Percentiles rank a stretch among this genome's conserved stretches.
Evolutionary conservation across 208 protist species (phyloP).

Genomic region (Crithidia fasciculata): DNA sequence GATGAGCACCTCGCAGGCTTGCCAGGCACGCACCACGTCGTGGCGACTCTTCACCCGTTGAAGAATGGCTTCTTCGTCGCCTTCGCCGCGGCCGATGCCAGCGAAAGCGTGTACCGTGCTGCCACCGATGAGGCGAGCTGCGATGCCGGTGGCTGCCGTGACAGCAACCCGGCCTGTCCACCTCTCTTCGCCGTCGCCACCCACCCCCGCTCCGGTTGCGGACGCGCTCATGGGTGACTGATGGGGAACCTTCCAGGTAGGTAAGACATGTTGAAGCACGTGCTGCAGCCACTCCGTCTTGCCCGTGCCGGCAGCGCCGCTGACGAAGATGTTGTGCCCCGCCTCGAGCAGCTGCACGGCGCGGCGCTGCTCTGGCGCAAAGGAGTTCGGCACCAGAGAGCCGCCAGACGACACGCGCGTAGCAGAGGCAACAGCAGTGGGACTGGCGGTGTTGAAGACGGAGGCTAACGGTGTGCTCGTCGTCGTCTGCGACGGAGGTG

Average conservation of each 20-base stretch:
- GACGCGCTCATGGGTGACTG: not conserved
- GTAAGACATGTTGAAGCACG: slow-evolving; percentile 52
- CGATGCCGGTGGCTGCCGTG: slow-evolving; percentile 80
- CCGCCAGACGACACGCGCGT: not conserved
- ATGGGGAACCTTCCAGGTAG: slow-evolving; percentile 1
- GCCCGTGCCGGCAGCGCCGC: slow-evolving; percentile 79
- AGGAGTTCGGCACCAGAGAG: not conserved
- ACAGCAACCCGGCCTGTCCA: slow-evolving; percentile 29
- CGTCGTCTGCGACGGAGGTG: too few relatives aligned
- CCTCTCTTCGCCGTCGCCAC: not conserved
- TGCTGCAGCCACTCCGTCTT: slow-evolving; percentile 78
- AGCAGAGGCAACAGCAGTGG: not conserved
- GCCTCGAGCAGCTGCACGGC: slow-evolving; percentile 46
- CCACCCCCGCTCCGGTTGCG: not conserved
- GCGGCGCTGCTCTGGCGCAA: slow-evolving; percentile 53
- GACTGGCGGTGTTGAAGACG: not conserved
- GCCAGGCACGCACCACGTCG: slow-evolving; percentile 54
- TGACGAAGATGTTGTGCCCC: slow-evolving; percentile 78
- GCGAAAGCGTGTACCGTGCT: slow-evolving; percentile 76
- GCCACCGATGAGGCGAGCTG: slow-evolving; percentile 75
- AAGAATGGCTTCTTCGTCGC: slow-evolving; percentile 32
- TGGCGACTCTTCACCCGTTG: slow-evolving; percentile 29
- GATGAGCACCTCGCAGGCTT: slow-evolving; percentile 66
- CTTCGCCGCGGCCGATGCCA: slow-evolving; percentile 67
- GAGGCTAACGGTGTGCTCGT: not conserved